phyloP scores from a whole-genome alignment of 495 filamentous ascomycete genomes.

The Penicillium argentinense region DNA sequence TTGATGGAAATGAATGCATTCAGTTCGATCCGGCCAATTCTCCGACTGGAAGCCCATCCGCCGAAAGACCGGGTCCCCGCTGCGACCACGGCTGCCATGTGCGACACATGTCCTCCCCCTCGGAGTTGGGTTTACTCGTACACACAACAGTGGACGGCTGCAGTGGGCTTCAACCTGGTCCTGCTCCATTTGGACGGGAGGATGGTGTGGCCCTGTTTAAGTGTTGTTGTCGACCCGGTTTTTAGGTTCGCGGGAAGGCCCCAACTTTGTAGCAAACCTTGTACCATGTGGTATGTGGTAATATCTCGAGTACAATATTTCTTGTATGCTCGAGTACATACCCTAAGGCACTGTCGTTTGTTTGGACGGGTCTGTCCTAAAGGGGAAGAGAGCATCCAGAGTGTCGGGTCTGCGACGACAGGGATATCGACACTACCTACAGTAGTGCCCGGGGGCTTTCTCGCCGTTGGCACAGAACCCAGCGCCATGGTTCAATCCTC shows the following conservation, averaged over 20 bases:
- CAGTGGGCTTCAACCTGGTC: slow-evolving; percentile 2
- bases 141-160: too few species aligned
- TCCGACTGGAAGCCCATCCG: slow-evolving; percentile 5
- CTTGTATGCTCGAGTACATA: too few species aligned
- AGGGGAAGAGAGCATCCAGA: slow-evolving; percentile 23
- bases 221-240: too few species aligned
- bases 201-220: slow-evolving; percentile 10
- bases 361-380: too few species aligned
- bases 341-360: too few species aligned
- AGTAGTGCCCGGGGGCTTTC: slow-evolving; percentile 1
- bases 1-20: background rate
- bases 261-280: background rate
- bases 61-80: background rate
- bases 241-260: slow-evolving; percentile 9
- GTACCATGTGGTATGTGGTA: background rate
- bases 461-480: slow-evolving; percentile 31
- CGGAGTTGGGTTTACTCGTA: too few species aligned
- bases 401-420: slow-evolving; percentile 28
- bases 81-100: background rate
- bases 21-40: slow-evolving; percentile 2
- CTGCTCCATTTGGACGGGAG: slow-evolving; percentile 1
- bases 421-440: too few species aligned
- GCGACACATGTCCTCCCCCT: too few species aligned
- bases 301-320: slow-evolving; percentile 7
- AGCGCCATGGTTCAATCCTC: slow-evolving; percentile 44